Evolutionary conservation across 2,329 filamentous ascomycete genomes (phyloP), one percentile per base, ranked within the genome.

Genomic region (Penicillium sp.): DNA sequence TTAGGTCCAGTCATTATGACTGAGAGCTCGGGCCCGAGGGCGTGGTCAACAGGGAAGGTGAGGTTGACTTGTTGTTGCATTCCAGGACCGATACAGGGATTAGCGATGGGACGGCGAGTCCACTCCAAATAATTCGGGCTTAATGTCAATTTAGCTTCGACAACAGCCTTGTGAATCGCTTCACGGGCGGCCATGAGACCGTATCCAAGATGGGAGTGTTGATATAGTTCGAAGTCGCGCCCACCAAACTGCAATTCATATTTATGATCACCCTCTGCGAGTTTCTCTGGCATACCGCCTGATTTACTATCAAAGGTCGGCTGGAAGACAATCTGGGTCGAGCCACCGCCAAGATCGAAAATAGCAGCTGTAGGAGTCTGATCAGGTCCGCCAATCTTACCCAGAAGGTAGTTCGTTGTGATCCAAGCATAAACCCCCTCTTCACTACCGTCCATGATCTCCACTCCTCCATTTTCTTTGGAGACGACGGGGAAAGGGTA

Each of bases 361-460:
- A 97, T 86, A 51, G 94, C 94, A 42, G 94, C 95, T 1, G 94
- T 97, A 51, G 91, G 89, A 61, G 84, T 91, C 72, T 92, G 85
- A 70, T 97, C 93, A 1, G 91, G 90, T 11, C 90, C 89, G 59
- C 94, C 94, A 73, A 99, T 97, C 79, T 97, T 97, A 68, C 93
- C 93, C 23, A 99, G 85, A 42, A 99, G 87, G 75, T 99, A 99
- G 81, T 99, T 99, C 63, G 91, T 94, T 6, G 94, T 99, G 72
- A 99, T 96, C 94, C 94, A 99, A 53, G 94, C 95, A 70, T 96
- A 99, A 28, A 99, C 93, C 70, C 94, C 94, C 77, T 99, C 94
- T 68, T 97, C 90, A 51, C 90, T 91, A 61, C 94, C 94, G 66
- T 96, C 92, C 94, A 99, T 99, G 72, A 99, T 95, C 61, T 91